Conservation (phyloP, 2,329 filamentous ascomycete genomes). For the Trichoderma koningiopsis region DNA sequence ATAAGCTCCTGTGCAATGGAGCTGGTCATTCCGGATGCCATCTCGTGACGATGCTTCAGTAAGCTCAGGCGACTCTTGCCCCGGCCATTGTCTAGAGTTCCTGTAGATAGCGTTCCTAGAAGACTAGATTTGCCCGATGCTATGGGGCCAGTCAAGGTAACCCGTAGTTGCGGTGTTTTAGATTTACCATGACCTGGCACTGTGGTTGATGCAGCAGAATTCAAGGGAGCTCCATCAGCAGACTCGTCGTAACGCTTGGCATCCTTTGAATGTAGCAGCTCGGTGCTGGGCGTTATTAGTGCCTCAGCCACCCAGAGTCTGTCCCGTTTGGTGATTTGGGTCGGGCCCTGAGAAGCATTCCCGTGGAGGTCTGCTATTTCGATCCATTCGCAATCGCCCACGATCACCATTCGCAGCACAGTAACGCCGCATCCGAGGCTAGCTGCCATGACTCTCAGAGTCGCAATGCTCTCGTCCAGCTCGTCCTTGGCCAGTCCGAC, state of each 20-base stretch:
- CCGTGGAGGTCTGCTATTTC: constrained; percentile 45
- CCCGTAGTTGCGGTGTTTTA: constrained; percentile 72
- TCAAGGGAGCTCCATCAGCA: neutral
- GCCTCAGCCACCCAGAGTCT: constrained; percentile 89
- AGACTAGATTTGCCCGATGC: constrained; percentile 92
- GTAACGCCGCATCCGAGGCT: constrained; percentile 86
- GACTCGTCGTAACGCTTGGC: neutral
- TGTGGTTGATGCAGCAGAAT: constrained; percentile 26
- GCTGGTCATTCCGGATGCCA: constrained; percentile 87
- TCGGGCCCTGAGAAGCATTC: constrained; percentile 31
- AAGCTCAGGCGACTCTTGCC: constrained; percentile 87
- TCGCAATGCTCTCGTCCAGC: constrained; percentile 85
- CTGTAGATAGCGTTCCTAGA: constrained; percentile 84
- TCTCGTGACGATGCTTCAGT: constrained; percentile 90
- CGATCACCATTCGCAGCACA: constrained; percentile 76
- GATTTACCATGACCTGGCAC: constrained; percentile 50
- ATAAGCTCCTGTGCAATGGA: constrained; percentile 93
- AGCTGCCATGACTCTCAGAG: constrained; percentile 85
- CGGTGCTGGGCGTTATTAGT: constrained; percentile 74
- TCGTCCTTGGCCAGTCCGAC: constrained; percentile 88
- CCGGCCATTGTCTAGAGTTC: constrained; percentile 85
- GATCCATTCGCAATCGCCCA: constrained; percentile 80
- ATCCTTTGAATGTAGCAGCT: constrained; percentile 34
- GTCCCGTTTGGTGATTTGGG: constrained; percentile 41
- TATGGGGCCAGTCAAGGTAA: constrained; percentile 87